Percentiles rank a stretch among this genome's conserved stretches.
Evolutionary conservation across 75 land plant species (phyloP).

Genomic region (Chamaecyparis obtusa): DNA sequence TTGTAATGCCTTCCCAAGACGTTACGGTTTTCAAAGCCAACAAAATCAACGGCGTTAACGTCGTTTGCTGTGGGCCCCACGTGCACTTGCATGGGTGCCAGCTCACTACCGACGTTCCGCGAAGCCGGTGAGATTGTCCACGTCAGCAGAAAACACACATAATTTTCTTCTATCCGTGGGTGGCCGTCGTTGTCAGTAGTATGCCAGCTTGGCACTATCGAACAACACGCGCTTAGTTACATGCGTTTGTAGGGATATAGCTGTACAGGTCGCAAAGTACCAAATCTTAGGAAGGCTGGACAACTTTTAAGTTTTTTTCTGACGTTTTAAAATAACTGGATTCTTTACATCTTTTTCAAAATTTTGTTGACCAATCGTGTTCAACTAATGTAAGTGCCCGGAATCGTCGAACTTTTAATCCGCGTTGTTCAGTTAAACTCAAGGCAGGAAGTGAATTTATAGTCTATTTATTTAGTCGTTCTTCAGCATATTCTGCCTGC

Average conservation of each 20-base stretch:
- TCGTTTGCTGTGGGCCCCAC: background rate
- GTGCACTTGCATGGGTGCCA: background rate
- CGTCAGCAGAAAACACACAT: background rate
- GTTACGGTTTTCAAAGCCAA: background rate
- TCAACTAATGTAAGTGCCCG: background rate
- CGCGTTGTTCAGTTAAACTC: background rate
- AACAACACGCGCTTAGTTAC: background rate
- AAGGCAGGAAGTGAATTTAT: background rate
- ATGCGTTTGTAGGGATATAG: background rate
- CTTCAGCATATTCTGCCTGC: background rate
- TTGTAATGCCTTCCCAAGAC: background rate
- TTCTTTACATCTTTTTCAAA: background rate
- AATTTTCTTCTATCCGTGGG: background rate
- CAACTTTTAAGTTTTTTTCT: background rate
- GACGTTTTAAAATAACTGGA: background rate
- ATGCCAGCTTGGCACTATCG: background rate
- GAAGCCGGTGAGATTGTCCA: background rate
- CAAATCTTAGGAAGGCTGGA: background rate
- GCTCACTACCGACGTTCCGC: background rate
- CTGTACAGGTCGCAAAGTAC: background rate
- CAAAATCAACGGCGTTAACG: background rate
- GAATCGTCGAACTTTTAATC: background rate
- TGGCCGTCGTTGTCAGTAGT: background rate
- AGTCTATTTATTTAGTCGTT: background rate
- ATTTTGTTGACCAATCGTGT: background rate